Conservation (phyloP, 805 yeast genomes). For the Helenozyma rhizophorensis region DNA sequence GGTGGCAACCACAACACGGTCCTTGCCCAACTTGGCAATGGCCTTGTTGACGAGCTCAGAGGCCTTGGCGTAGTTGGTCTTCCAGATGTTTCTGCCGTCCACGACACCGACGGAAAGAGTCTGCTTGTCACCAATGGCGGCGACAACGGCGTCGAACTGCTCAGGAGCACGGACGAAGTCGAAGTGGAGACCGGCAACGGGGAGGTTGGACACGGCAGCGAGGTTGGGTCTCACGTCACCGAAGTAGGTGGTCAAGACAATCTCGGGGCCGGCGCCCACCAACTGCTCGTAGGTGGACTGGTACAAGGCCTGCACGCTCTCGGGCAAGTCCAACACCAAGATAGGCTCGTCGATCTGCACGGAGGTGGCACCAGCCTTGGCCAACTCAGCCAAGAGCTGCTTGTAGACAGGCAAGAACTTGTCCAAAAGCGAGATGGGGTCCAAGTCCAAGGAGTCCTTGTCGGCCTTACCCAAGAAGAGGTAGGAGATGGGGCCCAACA, state of each 20-base stretch:
- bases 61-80: constrained; percentile 89
- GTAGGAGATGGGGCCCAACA: constrained; percentile 96
- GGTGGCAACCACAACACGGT: constrained; percentile 85
- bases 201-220: constrained; percentile 79
- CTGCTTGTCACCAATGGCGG: constrained; percentile 65
- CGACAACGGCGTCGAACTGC: constrained; percentile 81
- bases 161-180: constrained; percentile 96
- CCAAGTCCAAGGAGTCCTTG: constrained; percentile 93
- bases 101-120: constrained; percentile 93
- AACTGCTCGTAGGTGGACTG: constrained; percentile 81
- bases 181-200: constrained; percentile 93
- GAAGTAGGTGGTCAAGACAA: constrained; percentile 87
- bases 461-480: constrained; percentile 95
- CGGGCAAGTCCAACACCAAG: constrained; percentile 89
- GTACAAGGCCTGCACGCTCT: constrained; percentile 77
- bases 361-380: constrained; percentile 89
- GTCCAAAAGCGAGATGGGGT: constrained; percentile 84
- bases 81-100: constrained; percentile 99
- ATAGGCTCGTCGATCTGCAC: constrained; percentile 98
- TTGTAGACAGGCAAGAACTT: constrained; percentile 91
- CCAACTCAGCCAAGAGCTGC: constrained; percentile 81
- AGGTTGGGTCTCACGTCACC: constrained; percentile 99
- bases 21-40: constrained; percentile 77
- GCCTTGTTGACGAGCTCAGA: constrained; percentile 78
- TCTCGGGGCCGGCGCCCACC: constrained; percentile 66